A percentile compares a stretch with the other conserved stretches of the same genome.
Evolutionary conservation across 225 moss, liverwort and hornwort species (phyloP).

Genomic region (Marchantia paleacea): DNA sequence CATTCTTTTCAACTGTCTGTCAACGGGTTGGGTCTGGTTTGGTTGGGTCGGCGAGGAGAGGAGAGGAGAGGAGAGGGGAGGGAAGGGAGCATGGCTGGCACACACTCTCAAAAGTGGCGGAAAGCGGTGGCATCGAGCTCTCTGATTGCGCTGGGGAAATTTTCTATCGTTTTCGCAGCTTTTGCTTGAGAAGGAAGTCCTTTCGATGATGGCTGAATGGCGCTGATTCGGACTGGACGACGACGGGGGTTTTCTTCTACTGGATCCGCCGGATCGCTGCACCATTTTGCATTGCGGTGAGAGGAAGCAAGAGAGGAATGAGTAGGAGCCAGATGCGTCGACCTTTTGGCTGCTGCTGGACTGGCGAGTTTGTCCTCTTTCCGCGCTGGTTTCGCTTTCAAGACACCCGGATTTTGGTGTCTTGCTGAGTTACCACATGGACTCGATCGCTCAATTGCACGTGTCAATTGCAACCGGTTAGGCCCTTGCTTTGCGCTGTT

Average conservation of each 20-base stretch:
- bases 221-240: not conserved
- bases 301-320: not conserved
- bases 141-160: not conserved
- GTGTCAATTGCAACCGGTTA: not conserved
- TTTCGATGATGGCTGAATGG: not conserved
- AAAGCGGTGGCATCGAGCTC: not conserved
- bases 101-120: not conserved
- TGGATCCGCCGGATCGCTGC: not conserved
- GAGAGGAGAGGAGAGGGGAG: no score
- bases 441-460: not conserved
- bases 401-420: not conserved
- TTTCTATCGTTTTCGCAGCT: not conserved
- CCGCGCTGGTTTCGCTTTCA: not conserved
- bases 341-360: not conserved
- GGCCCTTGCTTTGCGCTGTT: not conserved
- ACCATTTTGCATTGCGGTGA: not conserved
- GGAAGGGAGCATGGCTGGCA: conserved; percentile 5
- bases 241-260: not conserved
- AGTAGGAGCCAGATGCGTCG: not conserved
- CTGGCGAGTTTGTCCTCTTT: not conserved
- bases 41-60: no score
- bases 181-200: not conserved
- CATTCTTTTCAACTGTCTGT: not conserved
- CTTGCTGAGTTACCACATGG: not conserved
- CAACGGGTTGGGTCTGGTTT: not conserved